Evolutionary conservation across 192 early-diverging fungal species (phyloP), one percentile per base, ranked within the genome.

Genomic region (Pilaira anomala): DNA sequence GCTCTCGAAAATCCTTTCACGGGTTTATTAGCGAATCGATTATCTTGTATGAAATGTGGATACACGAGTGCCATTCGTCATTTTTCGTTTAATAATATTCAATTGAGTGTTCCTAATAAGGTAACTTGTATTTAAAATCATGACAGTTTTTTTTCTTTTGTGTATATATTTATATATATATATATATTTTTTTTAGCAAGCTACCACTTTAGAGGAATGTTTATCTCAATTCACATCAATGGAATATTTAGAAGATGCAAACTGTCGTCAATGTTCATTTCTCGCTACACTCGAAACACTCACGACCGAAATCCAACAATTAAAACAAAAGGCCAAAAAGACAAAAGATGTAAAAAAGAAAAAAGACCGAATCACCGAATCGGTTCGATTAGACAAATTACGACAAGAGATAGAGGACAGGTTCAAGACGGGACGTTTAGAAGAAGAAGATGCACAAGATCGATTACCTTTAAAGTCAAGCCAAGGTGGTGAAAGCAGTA

Each of bases 61-160:
- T 92, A 93, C 49, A 87, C 88, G 12, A 83, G 85, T 52, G 85
- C 87, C 0, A 79, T 91, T 25, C 87, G 88, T 0, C 90, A 91
- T 67, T 88, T 89, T 65, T 82, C 87, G 19, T 93, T 93, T 77
- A 89, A 92, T 69, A 92, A 89, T 52, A 66, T 91, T 1, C 89
- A 87, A 16, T 71, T 93, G 18, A 76, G 80, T 14, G 70, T 90
- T 29, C 91, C 93, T 2, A 68, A 65, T 12, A 51, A 40, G 41
- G 78, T 66, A 40, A n/a, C n/a, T 45, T 54, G 44, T 33, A 12
- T 2, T 28, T 22, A 14, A 25, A 41, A 45, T 52, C 13, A 26
- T 13, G 50, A 4, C 7, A 1, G 18, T 54, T 26, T 51, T 1
- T 51, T 24, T 12, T 29, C 14, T 28, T 14, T 30, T 54, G 8